phyloP scores from a whole-genome alignment of 176 grass and related monocot genomes.

The Oryza meridionalis region DNA sequence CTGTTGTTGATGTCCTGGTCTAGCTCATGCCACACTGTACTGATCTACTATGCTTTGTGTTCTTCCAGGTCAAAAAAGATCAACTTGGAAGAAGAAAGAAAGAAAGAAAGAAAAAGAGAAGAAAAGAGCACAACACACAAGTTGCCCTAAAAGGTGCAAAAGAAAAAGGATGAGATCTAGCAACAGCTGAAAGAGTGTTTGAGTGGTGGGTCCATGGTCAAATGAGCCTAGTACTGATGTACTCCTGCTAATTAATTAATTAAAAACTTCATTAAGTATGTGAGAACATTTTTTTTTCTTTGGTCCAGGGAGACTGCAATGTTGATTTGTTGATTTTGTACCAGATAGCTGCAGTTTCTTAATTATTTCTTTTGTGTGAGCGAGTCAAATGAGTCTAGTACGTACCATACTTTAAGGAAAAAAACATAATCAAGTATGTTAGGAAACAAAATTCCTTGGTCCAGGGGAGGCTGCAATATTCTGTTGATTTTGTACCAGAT shows the following conservation, averaged over 20 bases:
- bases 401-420: too few relatives aligned
- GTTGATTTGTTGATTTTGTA: neutral
- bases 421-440: too few relatives aligned
- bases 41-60: neutral
- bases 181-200: neutral
- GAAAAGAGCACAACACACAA: conserved; percentile 10
- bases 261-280: neutral
- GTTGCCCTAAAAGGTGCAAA: neutral
- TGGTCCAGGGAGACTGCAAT: neutral
- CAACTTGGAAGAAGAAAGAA: neutral
- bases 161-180: neutral
- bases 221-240: neutral
- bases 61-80: conserved; percentile 27
- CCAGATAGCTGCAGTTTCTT: neutral
- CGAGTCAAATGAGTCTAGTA: too few relatives aligned
- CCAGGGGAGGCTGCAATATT: too few relatives aligned
- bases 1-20: neutral
- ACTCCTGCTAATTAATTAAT: neutral
- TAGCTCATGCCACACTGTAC: neutral
- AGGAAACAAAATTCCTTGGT: too few relatives aligned
- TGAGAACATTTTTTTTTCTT: too few relatives aligned
- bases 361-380: neutral
- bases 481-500: too few relatives aligned
- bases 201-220: neutral
- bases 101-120: neutral